These are phyloP conservation scores for Ophiocordyceps camponoti-rufipedis DNA, from an alignment of 2,329 filamentous ascomycete genomes.

Conservation along the genomic window DNA sequence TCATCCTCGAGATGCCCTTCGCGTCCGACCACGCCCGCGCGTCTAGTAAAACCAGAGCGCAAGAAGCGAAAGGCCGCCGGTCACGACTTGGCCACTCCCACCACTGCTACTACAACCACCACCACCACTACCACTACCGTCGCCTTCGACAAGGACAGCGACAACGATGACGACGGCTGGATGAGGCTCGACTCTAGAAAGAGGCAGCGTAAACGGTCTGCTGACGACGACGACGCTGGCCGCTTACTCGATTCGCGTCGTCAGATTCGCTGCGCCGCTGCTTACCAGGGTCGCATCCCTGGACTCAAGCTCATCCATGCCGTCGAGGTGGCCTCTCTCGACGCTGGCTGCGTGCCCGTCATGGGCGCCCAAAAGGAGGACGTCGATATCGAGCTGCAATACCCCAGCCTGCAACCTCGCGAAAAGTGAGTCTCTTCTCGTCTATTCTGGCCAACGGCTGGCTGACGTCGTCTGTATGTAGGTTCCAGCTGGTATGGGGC, in stretches of 20 bases:
- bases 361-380: conserved; percentile 31
- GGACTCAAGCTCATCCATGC: conserved; percentile 37
- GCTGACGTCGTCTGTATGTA: conserved; percentile 7
- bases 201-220: conserved; percentile 22
- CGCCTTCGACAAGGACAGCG: conserved; percentile 31
- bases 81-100: conserved; percentile 5
- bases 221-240: conserved; percentile 18
- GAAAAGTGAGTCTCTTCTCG: conserved; percentile 42
- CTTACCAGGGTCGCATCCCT: conserved; percentile 24
- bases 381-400: conserved; percentile 54
- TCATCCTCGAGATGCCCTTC: conserved; percentile 16
- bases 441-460: not conserved
- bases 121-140: conserved; percentile 13
- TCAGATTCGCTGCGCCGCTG: conserved; percentile 24
- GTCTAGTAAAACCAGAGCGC: conserved; percentile 20
- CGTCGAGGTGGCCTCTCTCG: conserved; percentile 32
- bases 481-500: conserved; percentile 50
- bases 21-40: conserved; percentile 23
- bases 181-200: conserved; percentile 28
- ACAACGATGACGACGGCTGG: conserved; percentile 34
- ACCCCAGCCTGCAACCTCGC: conserved; percentile 54
- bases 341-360: conserved; percentile 30
- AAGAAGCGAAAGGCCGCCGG: conserved; percentile 33
- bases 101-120: too few relatives aligned
- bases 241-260: conserved; percentile 27